These are phyloP conservation scores for Lipomyces starkeyi DNA, from an alignment of 805 yeast genomes.

Conservation along the genomic window DNA sequence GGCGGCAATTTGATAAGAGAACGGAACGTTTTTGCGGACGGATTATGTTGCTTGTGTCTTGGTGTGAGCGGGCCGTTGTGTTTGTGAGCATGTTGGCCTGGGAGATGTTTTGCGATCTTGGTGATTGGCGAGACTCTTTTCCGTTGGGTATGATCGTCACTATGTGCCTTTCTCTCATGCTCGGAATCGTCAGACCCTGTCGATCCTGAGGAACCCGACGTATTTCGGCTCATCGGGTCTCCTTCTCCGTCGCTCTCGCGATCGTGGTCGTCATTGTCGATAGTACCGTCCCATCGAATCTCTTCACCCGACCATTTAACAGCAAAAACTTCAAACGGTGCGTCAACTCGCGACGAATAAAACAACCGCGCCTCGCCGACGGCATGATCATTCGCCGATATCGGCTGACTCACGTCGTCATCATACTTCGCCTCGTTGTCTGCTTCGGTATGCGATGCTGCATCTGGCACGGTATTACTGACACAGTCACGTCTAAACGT, in stretches of 20 bases:
- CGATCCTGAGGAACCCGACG: neutral
- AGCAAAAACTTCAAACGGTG: constrained; percentile 34
- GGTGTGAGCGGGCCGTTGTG: neutral
- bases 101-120: constrained; percentile 19
- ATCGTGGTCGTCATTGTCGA: neutral
- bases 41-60: constrained; percentile 15
- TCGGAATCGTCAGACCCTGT: neutral
- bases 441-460: neutral
- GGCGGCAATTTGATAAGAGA: constrained; percentile 19
- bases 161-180: neutral
- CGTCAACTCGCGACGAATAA: constrained; percentile 23
- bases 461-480: neutral
- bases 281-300: no score
- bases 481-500: constrained; percentile 21
- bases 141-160: neutral
- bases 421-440: neutral
- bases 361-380: constrained; percentile 26
- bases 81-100: constrained; percentile 4
- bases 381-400: constrained; percentile 3
- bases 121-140: constrained; percentile 1
- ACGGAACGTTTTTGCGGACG: constrained; percentile 16
- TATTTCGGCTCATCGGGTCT: neutral
- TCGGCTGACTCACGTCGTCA: neutral
- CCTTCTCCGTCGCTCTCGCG: neutral
- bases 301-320: constrained; percentile 24